Evolutionary conservation across 495 filamentous ascomycete genomes (phyloP), one percentile per base, ranked within the genome.

Genomic region (Aspergillus heteromorphus): DNA sequence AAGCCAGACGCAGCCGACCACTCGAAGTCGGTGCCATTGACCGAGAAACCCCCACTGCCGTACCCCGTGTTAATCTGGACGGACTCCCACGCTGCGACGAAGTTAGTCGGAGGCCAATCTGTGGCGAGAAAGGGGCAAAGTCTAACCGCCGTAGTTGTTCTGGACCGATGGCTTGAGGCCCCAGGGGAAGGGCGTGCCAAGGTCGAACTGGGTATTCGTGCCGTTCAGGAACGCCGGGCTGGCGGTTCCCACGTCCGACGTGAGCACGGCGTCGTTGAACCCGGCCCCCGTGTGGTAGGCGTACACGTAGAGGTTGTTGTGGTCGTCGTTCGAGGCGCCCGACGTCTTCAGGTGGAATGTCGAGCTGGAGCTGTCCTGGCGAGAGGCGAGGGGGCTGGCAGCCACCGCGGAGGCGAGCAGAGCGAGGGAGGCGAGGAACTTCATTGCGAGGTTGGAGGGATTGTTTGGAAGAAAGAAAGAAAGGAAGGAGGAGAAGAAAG

Each of bases 271-370:
- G 57, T 80, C 77, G 41, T 69, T 73, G 16, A 73, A 48, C 10
- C 73, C 77, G 9, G 76, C 74, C 21, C 76, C 77, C 6, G 74
- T 77, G 66, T 79, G 76, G 54, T 78, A 79, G 56, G 66, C 58
- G n/a, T 67, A 65, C 42, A 78, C 65, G 40, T 73, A 79, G 48
- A 79, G 75, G 48, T 72, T 53, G 57, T 76, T 74, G 58, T 72
- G 65, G 0, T 66, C 51, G 1, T 62, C 27, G 51, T 67, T 66
- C 9, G 34, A 43, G 19, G 73, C 61, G 14, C 62, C 69, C 2
- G 58, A 56, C 8, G 74, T 76, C 65, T 77, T 77, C 23, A 80
- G 65, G 48, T 70, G 63, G 61, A 78, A 80, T 16, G 61, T 53
- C 18, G 62, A 62, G 3, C 63, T 8, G 29, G 61, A n/a, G 19